Percentiles rank a stretch among this genome's conserved stretches.
Conservation (phyloP, 495 filamentous ascomycete genomes). For the Lindgomyces ingoldianus region DNA sequence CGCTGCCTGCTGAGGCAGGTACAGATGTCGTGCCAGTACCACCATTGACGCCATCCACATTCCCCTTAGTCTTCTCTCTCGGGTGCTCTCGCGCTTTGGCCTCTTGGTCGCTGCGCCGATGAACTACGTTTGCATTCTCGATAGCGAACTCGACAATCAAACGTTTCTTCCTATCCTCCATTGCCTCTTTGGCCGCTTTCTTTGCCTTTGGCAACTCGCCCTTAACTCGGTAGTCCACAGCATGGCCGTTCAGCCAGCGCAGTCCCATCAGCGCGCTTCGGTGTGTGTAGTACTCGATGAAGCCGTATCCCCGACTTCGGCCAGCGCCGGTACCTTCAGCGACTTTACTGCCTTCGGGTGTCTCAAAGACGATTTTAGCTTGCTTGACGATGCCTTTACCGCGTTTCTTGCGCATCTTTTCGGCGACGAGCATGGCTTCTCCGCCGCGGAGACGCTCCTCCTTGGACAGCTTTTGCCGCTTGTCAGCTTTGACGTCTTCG, state of each 20-base stretch:
- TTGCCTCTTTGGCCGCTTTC: slow-evolving; percentile 46
- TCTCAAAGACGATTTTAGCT: slow-evolving; percentile 92
- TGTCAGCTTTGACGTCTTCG: slow-evolving; percentile 75
- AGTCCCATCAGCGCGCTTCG: slow-evolving; percentile 94
- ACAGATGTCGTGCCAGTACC: not conserved
- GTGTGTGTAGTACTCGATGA: slow-evolving; percentile 95
- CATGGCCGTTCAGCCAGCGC: slow-evolving; percentile 86
- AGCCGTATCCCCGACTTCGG: slow-evolving; percentile 88
- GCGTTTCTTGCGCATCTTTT: slow-evolving; percentile 72
- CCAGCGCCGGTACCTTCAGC: slow-evolving; percentile 71
- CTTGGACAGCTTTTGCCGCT: slow-evolving; percentile 73
- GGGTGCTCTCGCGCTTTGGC: slow-evolving; percentile 55
- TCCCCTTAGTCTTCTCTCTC: slow-evolving; percentile 22
- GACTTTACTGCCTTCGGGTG: slow-evolving; percentile 76
- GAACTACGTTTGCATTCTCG: slow-evolving; percentile 93
- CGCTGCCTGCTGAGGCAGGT: slow-evolving; percentile 4
- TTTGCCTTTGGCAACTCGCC: slow-evolving; percentile 40
- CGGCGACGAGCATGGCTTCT: slow-evolving; percentile 75
- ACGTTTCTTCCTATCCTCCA: slow-evolving; percentile 67
- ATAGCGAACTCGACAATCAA: slow-evolving; percentile 97
- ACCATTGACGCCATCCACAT: not conserved
- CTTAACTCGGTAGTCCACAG: slow-evolving; percentile 51
- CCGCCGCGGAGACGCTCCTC: slow-evolving; percentile 81
- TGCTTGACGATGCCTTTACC: slow-evolving; percentile 93
- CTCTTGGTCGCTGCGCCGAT: slow-evolving; percentile 71